Base-by-base conservation (phyloP, 2,329 filamentous ascomycete species). In the Epichloe baconii region DNA sequence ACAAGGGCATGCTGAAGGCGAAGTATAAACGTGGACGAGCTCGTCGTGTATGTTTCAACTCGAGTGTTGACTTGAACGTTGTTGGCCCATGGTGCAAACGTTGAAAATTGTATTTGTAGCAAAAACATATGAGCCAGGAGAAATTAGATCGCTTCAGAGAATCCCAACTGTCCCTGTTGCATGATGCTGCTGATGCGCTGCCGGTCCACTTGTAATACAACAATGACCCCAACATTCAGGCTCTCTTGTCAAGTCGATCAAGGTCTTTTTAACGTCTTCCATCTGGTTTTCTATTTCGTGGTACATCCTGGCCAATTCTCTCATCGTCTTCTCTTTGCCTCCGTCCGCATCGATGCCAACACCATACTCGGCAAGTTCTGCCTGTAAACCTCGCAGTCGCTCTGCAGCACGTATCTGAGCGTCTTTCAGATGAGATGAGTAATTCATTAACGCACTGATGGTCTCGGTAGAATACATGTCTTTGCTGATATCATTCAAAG, bases 261-360 rank as follows among this genome's bases (percentile, higher is more conserved):
- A 80, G 54, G 54, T 80, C 77, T 3, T 60, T 53, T 66, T 68
- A 0, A 77, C 72, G 44, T 80, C 77, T 10, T 71, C 65, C 51
- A 79, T 62, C 58, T 77, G 68, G 53, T 65, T 62, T 31, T 65
- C 68, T 70, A 79, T 74, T 51, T 79, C 74, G 2, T 66, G 61
- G 59, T 75, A 76, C 7, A 72, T 69, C 50, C 69, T 66, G 3
- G 73, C 76, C 69, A 79, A 74, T 59, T 80, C 76, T 50, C 71
- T 68, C 71, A 79, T 71, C 23, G 64, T 67, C 53, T 66, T 69
- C 58, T 75, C 75, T 64, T 75, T 77, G 7, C 57, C 62, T 1
- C 61, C 62, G 8, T 61, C 62, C 2, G 61, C 62, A 10, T 61
- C 60, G 1, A 68, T 59, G 2, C 61, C 65, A 2, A 77, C 72